Conservation (phyloP, 225 moss, liverwort and hornwort species). For the Physcomitrellopsis africana region DNA sequence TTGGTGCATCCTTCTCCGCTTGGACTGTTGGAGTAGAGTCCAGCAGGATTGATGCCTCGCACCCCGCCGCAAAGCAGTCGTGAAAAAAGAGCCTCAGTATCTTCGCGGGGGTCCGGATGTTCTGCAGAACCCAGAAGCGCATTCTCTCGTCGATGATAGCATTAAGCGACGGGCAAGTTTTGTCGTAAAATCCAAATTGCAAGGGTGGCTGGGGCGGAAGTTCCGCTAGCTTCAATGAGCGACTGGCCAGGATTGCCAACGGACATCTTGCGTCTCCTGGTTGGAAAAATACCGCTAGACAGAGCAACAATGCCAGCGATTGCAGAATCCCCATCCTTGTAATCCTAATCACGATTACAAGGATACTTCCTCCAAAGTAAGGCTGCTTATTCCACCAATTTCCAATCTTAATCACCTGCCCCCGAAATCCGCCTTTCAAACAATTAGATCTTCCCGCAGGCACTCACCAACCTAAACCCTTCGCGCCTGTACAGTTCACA, state of each 20-base stretch:
- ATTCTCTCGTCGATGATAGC: constrained; percentile 58
- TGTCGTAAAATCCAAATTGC: constrained; percentile 49
- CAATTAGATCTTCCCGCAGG: no score
- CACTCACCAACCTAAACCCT: no score
- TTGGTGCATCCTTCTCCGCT: constrained; percentile 57
- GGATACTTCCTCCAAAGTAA: no score
- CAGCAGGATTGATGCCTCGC: constrained; percentile 59
- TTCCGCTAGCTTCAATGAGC: constrained; percentile 34
- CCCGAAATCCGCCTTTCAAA: no score
- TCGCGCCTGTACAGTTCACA: no score
- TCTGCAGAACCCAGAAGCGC: constrained; percentile 31
- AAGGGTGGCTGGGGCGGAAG: constrained; percentile 16
- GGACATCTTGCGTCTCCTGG: constrained; percentile 41
- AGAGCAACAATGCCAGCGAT: constrained; percentile 20
- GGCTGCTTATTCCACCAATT: no score
- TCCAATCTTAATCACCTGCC: no score
- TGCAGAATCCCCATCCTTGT: neutral
- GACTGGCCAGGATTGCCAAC: constrained; percentile 35
- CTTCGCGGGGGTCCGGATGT: constrained; percentile 57
- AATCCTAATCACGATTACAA: neutral
- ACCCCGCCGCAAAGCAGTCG: constrained; percentile 74
- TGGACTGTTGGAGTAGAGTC: constrained; percentile 44
- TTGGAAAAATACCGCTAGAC: neutral
- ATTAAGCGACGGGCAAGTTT: constrained; percentile 49
- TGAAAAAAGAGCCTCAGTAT: constrained; percentile 79